These are phyloP conservation scores for Dryadomyces quercus-mongolicae DNA, from an alignment of 2,329 filamentous ascomycete genomes.

Conservation along the genomic window DNA sequence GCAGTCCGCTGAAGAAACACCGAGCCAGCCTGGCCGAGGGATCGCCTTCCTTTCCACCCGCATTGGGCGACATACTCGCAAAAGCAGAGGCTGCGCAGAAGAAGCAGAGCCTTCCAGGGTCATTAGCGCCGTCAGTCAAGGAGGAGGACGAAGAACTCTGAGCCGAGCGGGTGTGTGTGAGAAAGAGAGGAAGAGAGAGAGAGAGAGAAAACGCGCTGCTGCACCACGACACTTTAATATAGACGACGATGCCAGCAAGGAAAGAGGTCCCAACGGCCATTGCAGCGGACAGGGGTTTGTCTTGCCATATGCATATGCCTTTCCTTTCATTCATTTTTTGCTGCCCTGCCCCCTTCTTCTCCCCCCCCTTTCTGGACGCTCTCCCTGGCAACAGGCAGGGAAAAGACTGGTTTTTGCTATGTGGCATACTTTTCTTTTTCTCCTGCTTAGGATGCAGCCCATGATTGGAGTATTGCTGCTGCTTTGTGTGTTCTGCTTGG, in stretches of 20 bases:
- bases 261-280: neutral
- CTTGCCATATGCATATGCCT: too few relatives aligned
- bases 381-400: too few relatives aligned
- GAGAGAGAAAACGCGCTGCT: too few relatives aligned
- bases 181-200: neutral
- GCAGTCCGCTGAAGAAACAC: slow-evolving; percentile 66
- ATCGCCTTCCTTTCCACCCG: slow-evolving; percentile 21
- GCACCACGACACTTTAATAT: neutral
- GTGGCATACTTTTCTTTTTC: too few relatives aligned
- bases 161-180: neutral
- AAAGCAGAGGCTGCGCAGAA: slow-evolving; percentile 22
- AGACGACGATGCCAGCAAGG: neutral
- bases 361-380: neutral
- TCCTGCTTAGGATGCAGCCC: neutral
- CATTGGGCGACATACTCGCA: slow-evolving; percentile 28
- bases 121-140: neutral
- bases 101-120: slow-evolving; percentile 1
- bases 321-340: neutral
- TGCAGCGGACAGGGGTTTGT: too few relatives aligned
- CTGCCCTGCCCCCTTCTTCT: neutral
- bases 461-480: neutral
- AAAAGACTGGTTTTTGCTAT: too few relatives aligned
- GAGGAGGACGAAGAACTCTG: slow-evolving; percentile 10
- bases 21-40: slow-evolving; percentile 42
- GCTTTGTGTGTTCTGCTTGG: neutral